A percentile compares a stretch with the other conserved stretches of the same genome.
Conservation (phyloP, 768 basidiomycete genomes). For the Obba rivulosa region DNA sequence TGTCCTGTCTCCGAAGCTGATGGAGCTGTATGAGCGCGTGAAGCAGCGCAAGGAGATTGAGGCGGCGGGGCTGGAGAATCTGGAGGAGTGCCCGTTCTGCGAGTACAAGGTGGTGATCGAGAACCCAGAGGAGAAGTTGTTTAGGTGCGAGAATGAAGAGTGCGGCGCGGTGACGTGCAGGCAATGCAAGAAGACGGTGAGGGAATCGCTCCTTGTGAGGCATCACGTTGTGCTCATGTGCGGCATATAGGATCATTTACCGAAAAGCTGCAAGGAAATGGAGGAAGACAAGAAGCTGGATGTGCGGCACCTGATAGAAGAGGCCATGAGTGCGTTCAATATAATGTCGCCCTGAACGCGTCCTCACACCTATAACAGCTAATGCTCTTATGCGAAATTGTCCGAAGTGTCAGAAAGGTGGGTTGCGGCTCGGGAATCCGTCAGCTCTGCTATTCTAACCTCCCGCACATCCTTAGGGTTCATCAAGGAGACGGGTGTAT, state of each 20-base stretch:
- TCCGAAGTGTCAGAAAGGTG: conserved; percentile 80
- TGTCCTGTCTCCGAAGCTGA: conserved; percentile 60
- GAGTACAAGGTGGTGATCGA: conserved; percentile 71
- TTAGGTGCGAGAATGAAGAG: conserved; percentile 50
- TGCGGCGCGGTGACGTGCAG: conserved; percentile 79
- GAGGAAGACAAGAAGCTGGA: conserved; percentile 73
- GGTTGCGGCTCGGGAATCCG: conserved; percentile 20
- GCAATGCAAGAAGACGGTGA: conserved; percentile 65
- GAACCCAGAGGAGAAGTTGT: conserved; percentile 33
- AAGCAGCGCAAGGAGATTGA: conserved; percentile 77
- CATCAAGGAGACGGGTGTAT: conserved; percentile 73
- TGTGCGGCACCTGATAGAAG: conserved; percentile 76
- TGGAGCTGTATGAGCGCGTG: conserved; percentile 67
- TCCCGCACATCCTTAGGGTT: conserved; percentile 63
- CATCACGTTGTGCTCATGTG: neutral
- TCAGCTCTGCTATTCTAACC: too few species aligned
- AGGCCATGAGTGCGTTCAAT: conserved; percentile 76
- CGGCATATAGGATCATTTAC: conserved; percentile 64
- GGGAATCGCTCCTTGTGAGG: conserved; percentile 17
- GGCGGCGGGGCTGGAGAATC: conserved; percentile 67
- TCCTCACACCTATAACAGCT: conserved; percentile 35
- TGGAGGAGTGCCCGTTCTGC: conserved; percentile 91
- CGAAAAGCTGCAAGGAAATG: conserved; percentile 75
- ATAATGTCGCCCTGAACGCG: neutral
- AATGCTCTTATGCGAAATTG: conserved; percentile 83